These are phyloP conservation scores for Coelastrella sp. DNA, from an alignment of 139 green algal genomes.

Conservation along the genomic window DNA sequence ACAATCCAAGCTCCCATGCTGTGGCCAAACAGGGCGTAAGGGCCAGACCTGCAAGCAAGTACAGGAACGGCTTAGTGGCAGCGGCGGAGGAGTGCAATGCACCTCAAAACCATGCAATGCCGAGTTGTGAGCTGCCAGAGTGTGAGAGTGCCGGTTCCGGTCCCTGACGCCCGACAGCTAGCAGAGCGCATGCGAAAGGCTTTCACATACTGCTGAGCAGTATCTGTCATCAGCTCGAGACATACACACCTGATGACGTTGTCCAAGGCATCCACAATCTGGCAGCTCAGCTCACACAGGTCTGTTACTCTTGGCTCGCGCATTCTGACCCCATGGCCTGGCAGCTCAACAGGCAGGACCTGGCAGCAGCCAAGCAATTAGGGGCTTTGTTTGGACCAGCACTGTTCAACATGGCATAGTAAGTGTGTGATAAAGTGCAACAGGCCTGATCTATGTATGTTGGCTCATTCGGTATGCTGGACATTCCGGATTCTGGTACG, in stretches of 20 bases:
- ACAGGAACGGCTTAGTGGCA: background rate
- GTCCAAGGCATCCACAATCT: constrained; percentile 36
- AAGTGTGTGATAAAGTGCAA: too few relatives aligned
- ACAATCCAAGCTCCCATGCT: constrained; percentile 74
- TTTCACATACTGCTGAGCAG: too few relatives aligned
- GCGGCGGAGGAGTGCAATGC: too few relatives aligned
- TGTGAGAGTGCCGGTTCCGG: background rate
- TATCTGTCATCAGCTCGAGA: too few relatives aligned
- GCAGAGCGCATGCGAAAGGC: too few relatives aligned
- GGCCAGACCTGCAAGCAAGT: constrained; percentile 4
- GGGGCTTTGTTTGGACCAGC: too few relatives aligned
- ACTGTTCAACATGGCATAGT: too few relatives aligned
- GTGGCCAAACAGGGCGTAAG: constrained; percentile 73
- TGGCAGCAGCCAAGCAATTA: constrained; percentile 13
- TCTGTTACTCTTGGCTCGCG: constrained; percentile 42
- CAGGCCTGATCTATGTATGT: too few relatives aligned
- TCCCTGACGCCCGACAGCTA: too few relatives aligned
- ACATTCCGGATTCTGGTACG: too few relatives aligned
- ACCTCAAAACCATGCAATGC: too few relatives aligned
- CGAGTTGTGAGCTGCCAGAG: background rate
- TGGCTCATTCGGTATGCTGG: too few relatives aligned
- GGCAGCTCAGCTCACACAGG: constrained; percentile 44
- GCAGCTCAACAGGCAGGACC: constrained; percentile 72
- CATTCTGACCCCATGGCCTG: constrained; percentile 58
- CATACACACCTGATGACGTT: background rate